Conservation (phyloP, 129 eudicot genomes). For the Pseudognaphalium luteoalbum region DNA sequence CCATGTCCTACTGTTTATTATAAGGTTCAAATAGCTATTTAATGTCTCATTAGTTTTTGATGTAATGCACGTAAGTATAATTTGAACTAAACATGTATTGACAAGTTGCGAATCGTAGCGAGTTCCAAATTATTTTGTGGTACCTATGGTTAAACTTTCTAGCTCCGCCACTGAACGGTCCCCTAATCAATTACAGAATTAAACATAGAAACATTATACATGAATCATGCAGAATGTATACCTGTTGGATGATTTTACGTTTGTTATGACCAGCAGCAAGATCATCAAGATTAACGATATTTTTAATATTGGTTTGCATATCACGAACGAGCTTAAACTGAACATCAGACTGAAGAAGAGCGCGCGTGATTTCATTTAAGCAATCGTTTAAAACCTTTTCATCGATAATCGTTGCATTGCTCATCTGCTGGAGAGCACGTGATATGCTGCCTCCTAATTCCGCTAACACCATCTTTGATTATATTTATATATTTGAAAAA, state of each 20-base stretch:
- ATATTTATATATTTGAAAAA: too few relatives aligned
- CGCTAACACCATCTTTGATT: slow-evolving; percentile 74
- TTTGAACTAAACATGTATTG: too few relatives aligned
- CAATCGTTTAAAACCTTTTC: slow-evolving; percentile 71
- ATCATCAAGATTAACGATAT: slow-evolving; percentile 88
- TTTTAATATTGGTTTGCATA: slow-evolving; percentile 79
- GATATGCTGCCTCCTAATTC: slow-evolving; percentile 86
- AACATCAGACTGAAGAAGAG: slow-evolving; percentile 91
- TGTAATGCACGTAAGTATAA: too few relatives aligned
- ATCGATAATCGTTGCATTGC: slow-evolving; percentile 94
- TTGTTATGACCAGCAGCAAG: slow-evolving; percentile 98
- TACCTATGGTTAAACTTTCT: too few relatives aligned
- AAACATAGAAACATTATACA: neutral
- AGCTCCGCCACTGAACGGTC: too few relatives aligned
- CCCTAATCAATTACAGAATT: neutral
- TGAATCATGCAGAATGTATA: neutral
- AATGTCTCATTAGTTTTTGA: too few relatives aligned
- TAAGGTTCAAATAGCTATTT: too few relatives aligned
- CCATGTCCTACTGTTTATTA: too few relatives aligned
- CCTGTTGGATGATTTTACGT: slow-evolving; percentile 94
- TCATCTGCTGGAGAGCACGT: slow-evolving; percentile 99
- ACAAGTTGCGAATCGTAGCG: too few relatives aligned
- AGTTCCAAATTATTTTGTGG: too few relatives aligned
- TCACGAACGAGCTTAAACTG: slow-evolving; percentile 84
- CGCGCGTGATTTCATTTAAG: slow-evolving; percentile 61